Conservation (phyloP, 345 rosid species). For the Linum tenue region DNA sequence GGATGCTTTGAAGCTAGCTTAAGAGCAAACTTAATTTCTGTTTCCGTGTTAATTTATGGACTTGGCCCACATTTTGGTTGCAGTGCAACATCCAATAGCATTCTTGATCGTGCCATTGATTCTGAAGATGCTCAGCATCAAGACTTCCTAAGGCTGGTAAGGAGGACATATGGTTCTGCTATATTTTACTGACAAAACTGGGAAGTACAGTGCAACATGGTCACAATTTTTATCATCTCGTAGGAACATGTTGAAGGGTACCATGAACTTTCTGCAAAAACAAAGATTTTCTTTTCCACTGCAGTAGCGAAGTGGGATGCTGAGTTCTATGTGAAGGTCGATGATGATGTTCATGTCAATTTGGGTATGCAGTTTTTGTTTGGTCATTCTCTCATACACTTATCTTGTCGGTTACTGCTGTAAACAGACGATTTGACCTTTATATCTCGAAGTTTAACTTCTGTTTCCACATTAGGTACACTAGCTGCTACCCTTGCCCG, state of each 20-base stretch:
- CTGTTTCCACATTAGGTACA: slow-evolving; percentile 39
- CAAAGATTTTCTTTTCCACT: slow-evolving; percentile 79
- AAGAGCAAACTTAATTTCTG: slow-evolving; percentile 1
- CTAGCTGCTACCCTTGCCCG: slow-evolving; percentile 83
- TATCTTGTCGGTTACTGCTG: background rate
- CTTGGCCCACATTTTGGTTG: slow-evolving; percentile 11
- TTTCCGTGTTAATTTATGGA: background rate
- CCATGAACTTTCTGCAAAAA: slow-evolving; percentile 93
- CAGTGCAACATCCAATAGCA: slow-evolving; percentile 96
- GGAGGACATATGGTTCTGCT: slow-evolving; percentile 6
- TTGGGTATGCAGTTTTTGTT: slow-evolving; percentile 44
- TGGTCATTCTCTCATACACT: background rate
- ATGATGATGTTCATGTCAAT: slow-evolving; percentile 98
- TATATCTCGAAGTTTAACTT: background rate
- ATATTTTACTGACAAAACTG: background rate
- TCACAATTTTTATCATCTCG: slow-evolving; percentile 12
- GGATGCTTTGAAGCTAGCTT: background rate
- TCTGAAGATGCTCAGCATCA: slow-evolving; percentile 90
- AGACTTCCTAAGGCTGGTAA: slow-evolving; percentile 95
- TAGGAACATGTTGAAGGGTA: slow-evolving; percentile 98
- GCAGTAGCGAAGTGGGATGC: slow-evolving; percentile 97
- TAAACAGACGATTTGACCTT: background rate
- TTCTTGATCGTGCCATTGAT: slow-evolving; percentile 92
- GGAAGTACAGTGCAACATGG: background rate
- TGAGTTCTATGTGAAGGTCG: slow-evolving; percentile 86